Evolutionary conservation across 2,329 filamentous ascomycete species (phyloP), one percentile per base, ranked within the genome.

Genomic region (Hortaea sp.): DNA sequence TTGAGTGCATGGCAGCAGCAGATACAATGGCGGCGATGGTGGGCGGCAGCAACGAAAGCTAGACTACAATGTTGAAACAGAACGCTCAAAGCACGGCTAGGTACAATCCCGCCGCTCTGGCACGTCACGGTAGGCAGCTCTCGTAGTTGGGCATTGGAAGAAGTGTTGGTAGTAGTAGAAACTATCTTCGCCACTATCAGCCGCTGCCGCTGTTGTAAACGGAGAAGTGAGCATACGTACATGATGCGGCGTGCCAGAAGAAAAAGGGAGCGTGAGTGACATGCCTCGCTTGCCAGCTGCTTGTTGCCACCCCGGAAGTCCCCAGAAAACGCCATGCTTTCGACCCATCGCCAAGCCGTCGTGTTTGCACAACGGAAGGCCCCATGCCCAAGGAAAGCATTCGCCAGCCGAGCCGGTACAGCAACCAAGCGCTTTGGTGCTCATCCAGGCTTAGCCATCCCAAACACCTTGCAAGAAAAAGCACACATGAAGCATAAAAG

Each of bases 131-230:
- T 34, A 20, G 7, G 44, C 29, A 27, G 28, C 12, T 31, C 38
- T 42, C 20, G 32, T 38, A 35, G 27, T 30, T 39, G 40, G 30
- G 39, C 27, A 27, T 10, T 27, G 10, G 20, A 39, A 20, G 20
- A 20, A 20, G 20, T 20, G 20, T 20, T 20, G 13, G 37, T 39
- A 20, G 37, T 39, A 30, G 38, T 34, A 47, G 11, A 12, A 47
- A 61, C 58, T 62, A 62, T 58, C 54, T 55, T 59, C 55, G 51
- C 53, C 59, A 57, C 60, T 62, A 62, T 61, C 59, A 61, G 59
- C 57, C 57, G 42, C 43, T 51, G 46, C 35, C 29, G 34, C 47
- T 44, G 49, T 53, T 53, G 52, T 42, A 47, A 49, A 53, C 50
- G 48, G 48, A 48, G 52, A 34, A 51, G 56, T 55, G 53, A 57